These are phyloP conservation scores for Kregervanrija fluxuum DNA, from an alignment of 805 yeast species.

Conservation along the genomic window DNA sequence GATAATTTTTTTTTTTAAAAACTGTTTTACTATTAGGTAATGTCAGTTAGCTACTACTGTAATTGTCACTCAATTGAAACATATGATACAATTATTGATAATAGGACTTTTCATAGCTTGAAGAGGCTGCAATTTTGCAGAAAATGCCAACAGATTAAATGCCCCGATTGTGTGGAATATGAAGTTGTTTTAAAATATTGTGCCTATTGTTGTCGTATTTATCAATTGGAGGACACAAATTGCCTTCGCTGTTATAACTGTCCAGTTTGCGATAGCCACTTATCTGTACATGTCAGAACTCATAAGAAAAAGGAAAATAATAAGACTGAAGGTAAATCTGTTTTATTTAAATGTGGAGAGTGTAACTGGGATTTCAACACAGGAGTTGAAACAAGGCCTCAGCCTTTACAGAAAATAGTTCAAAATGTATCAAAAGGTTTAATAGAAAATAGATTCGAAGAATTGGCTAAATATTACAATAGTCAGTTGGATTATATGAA, in stretches of 20 bases:
- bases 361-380: constrained; percentile 33
- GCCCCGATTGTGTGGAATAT: constrained; percentile 21
- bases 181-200: constrained; percentile 21
- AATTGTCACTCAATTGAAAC: constrained; percentile 3
- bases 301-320: no score
- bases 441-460: constrained; percentile 9
- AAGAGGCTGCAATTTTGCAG: constrained; percentile 21
- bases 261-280: no score
- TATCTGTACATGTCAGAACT: no score
- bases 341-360: constrained; percentile 31
- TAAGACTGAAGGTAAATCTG: constrained; percentile 26
- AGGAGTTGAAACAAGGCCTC: constrained; percentile 33
- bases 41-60: constrained; percentile 3
- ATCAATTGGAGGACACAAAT: no score
- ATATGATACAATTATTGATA: constrained; percentile 13
- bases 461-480: constrained; percentile 11
- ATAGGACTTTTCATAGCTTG: constrained; percentile 9
- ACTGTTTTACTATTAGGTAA: no score
- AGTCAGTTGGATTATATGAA: constrained; percentile 13
- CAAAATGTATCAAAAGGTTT: constrained; percentile 8
- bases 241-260: no score
- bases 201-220: constrained; percentile 17
- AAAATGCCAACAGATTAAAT: constrained; percentile 22
- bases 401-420: constrained; percentile 29
- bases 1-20: no score